Evolutionary conservation across 139 green algal species (phyloP).

Genomic region (Chlorella sp.): DNA sequence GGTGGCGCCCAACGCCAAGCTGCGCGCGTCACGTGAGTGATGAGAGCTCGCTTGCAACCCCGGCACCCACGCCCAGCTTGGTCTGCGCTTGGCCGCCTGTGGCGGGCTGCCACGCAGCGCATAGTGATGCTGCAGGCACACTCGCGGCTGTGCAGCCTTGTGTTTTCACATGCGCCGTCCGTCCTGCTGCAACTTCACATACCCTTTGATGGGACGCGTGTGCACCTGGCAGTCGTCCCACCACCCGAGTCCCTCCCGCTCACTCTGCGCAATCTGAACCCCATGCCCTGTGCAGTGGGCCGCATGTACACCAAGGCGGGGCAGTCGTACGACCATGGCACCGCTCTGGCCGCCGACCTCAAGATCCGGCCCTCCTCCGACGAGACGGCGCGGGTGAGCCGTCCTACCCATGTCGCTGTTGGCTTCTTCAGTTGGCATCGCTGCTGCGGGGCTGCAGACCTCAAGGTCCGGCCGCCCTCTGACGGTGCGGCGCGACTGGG

Average conservation of each 20-base stretch:
- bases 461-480: no score
- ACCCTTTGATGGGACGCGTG: neutral
- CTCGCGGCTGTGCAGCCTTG: no score
- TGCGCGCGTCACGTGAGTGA: constrained; percentile 28
- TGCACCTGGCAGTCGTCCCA: no score
- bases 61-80: neutral
- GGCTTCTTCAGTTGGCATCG: no score
- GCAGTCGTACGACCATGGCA: constrained; percentile 33
- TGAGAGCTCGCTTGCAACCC: neutral
- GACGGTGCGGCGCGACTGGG: no score
- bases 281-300: neutral
- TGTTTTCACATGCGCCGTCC: no score
- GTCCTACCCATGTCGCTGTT: no score
- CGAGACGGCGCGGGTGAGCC: constrained; percentile 54
- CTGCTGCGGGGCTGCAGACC: no score
- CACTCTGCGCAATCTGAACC: no score
- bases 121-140: no score
- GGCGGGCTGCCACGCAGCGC: neutral
- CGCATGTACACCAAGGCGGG: constrained; percentile 44
- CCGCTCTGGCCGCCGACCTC: constrained; percentile 35
- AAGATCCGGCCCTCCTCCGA: constrained; percentile 47
- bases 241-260: no score
- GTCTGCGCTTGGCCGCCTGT: neutral
- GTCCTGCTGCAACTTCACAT: neutral
- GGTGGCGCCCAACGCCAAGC: constrained; percentile 47